Evolutionary conservation across 441 rosid species (phyloP).

Genomic region (Arabidopsis lyrata): DNA sequence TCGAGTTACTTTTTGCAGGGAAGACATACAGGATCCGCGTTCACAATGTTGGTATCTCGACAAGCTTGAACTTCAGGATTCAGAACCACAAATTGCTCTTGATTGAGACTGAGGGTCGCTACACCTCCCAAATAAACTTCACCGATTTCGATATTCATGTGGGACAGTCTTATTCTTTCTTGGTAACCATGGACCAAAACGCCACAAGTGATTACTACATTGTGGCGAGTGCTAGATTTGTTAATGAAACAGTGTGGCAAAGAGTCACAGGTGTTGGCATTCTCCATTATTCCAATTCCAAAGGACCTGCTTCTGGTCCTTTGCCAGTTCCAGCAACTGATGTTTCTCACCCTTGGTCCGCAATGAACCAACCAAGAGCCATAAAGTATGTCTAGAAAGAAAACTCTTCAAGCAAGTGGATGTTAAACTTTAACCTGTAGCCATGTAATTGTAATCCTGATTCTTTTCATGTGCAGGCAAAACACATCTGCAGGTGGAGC

Average conservation of each 20-base stretch:
- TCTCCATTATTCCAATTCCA: constrained; percentile 93
- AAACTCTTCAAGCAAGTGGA: constrained; percentile 38
- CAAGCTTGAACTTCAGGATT: constrained; percentile 89
- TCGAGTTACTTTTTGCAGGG: constrained; percentile 55
- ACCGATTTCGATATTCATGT: constrained; percentile 84
- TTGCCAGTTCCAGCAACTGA: constrained; percentile 78
- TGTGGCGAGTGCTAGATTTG: constrained; percentile 94
- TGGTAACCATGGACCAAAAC: constrained; percentile 96
- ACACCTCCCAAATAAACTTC: constrained; percentile 73
- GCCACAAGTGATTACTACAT: constrained; percentile 87
- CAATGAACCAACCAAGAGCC: constrained; percentile 85
- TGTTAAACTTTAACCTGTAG: constrained; percentile 41
- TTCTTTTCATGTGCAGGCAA: constrained; percentile 64
- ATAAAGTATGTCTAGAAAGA: constrained; percentile 61
- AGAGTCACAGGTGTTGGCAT: constrained; percentile 93
- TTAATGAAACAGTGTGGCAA: constrained; percentile 86
- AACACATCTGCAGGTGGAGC: constrained; percentile 90
- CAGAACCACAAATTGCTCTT: constrained; percentile 88
- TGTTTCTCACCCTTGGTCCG: constrained; percentile 78
- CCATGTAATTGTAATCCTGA: constrained; percentile 54
- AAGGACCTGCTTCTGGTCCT: constrained; percentile 85
- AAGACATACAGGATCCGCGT: constrained; percentile 85
- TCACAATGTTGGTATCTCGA: constrained; percentile 87
- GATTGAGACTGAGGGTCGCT: constrained; percentile 84
- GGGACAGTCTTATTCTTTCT: constrained; percentile 92